Evolutionary conservation across 2,329 filamentous ascomycete genomes (phyloP).

Genomic region (Xylaria sp.): DNA sequence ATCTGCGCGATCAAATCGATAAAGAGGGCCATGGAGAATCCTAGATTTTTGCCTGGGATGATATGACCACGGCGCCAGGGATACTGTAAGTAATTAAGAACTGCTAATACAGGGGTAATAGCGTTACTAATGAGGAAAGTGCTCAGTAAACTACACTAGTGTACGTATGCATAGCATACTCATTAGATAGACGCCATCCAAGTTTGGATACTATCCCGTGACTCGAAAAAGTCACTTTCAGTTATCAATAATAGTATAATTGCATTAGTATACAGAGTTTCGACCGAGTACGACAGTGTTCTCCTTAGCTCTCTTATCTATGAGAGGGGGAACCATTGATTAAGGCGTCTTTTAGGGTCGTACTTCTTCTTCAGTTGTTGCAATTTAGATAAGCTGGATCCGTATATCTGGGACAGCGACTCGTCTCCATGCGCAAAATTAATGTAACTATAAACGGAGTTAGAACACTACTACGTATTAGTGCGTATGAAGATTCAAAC

Average conservation of each 20-base stretch:
- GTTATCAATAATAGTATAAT: neutral
- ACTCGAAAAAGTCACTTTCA: neutral
- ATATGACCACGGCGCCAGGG: neutral
- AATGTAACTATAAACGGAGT: constrained; percentile 44
- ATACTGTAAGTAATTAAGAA: neutral
- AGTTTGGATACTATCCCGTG: no score
- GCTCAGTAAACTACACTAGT: neutral
- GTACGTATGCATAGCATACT: no score
- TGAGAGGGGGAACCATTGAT: constrained; percentile 48
- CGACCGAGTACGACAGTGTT: neutral
- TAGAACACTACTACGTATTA: constrained; percentile 15
- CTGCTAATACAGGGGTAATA: neutral
- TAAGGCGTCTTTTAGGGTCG: constrained; percentile 46
- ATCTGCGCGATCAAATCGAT: constrained; percentile 2
- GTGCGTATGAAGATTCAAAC: constrained; percentile 17
- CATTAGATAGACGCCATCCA: no score
- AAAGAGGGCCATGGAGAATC: neutral
- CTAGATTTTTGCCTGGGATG: neutral
- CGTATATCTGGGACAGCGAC: constrained; percentile 42
- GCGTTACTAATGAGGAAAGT: neutral
- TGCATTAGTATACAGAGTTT: neutral
- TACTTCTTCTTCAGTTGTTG: constrained; percentile 45
- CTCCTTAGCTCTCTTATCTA: neutral
- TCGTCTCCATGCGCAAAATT: constrained; percentile 53
- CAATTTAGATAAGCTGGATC: constrained; percentile 43